These are phyloP conservation scores for Diplocarpon rosae DNA, from an alignment of 2,329 filamentous ascomycete genomes.

Conservation along the genomic window DNA sequence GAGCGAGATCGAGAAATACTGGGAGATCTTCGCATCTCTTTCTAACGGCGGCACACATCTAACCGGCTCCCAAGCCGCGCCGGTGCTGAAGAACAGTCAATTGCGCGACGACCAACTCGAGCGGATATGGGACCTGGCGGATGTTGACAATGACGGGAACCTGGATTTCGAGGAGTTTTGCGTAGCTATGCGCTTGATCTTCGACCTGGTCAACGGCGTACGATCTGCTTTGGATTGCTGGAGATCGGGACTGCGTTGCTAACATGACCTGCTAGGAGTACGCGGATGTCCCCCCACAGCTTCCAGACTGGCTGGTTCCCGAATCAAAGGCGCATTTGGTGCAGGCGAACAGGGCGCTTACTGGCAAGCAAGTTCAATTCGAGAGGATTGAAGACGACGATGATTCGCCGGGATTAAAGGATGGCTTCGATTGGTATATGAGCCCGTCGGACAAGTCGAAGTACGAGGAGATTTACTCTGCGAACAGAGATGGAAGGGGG, in stretches of 20 bases:
- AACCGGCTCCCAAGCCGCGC: slow-evolving; percentile 58
- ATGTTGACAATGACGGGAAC: slow-evolving; percentile 95
- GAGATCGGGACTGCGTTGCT: too few species aligned
- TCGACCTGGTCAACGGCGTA: slow-evolving; percentile 93
- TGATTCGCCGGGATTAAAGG: slow-evolving; percentile 75
- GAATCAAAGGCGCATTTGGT: slow-evolving; percentile 90
- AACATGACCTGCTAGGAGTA: slow-evolving; percentile 53
- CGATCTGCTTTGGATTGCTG: slow-evolving; percentile 23
- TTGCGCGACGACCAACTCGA: slow-evolving; percentile 79
- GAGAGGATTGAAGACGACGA: slow-evolving; percentile 76
- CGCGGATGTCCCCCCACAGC: slow-evolving; percentile 67
- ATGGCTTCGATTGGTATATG: slow-evolving; percentile 99
- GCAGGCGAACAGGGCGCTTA: slow-evolving; percentile 69
- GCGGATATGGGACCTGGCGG: slow-evolving; percentile 90
- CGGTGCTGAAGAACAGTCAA: slow-evolving; percentile 62
- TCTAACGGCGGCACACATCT: slow-evolving; percentile 52
- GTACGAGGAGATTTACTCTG: slow-evolving; percentile 95
- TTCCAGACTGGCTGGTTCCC: slow-evolving; percentile 95
- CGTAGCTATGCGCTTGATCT: slow-evolving; percentile 96
- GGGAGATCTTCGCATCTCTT: slow-evolving; percentile 67
- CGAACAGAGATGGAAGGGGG: slow-evolving; percentile 78
- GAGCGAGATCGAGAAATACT: slow-evolving; percentile 67
- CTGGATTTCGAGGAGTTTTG: slow-evolving; percentile 99
- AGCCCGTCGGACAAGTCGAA: slow-evolving; percentile 80
- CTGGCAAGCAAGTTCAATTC: slow-evolving; percentile 69